Evolutionary conservation across 2,329 filamentous ascomycete genomes (phyloP), one percentile per base, ranked within the genome.

Genomic region (Colletotrichum sp.): DNA sequence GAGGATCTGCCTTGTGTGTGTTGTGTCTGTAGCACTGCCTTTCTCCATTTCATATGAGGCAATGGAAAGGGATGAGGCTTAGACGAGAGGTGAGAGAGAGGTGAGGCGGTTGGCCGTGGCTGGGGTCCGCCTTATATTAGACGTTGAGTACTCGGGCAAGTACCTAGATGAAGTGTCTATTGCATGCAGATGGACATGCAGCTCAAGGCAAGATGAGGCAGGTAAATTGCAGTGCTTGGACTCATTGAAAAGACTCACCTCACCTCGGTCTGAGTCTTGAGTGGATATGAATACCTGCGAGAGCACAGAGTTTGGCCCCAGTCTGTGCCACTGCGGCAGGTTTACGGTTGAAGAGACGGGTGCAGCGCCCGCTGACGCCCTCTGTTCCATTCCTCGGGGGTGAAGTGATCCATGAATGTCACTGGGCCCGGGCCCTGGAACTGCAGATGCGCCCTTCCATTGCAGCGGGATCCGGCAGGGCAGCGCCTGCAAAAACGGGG

Each of bases 261-360:
- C 18, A 49, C 18, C 18, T n/a, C 39, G 18, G 39, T 49, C 39
- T 44, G 39, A 44, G 39, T 44, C 39, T 44, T 44, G 18, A n/a
- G 36, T 39, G 36, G 39, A 2, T 44, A 44, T n/a, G 18, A 10
- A 44, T 44, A 71, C 39, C 70, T 69, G 73, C 64, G 64, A 59
- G 73, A 76, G 73, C 73, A 76, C 73, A 76, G 73, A 76, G 73
- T 76, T 76, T 76, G 73, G 70, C 73, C 16, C 73, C 44, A 76
- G 73, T 76, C 73, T 73, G 73, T 76, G 73, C 73, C 49, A n/a
- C 32, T 39, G 26, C 32, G 28, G 21, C 52, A 66, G 59, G 36
- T 34, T 34, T 57, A 30, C 21, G 44, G n/a, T 30, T 62, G 24
- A 24, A 30, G 28, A 64, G 68, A 75, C 71, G 59, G 60, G 21